Base-by-base conservation (phyloP, 2,329 filamentous ascomycete species). In the Lachnellula arida region DNA sequence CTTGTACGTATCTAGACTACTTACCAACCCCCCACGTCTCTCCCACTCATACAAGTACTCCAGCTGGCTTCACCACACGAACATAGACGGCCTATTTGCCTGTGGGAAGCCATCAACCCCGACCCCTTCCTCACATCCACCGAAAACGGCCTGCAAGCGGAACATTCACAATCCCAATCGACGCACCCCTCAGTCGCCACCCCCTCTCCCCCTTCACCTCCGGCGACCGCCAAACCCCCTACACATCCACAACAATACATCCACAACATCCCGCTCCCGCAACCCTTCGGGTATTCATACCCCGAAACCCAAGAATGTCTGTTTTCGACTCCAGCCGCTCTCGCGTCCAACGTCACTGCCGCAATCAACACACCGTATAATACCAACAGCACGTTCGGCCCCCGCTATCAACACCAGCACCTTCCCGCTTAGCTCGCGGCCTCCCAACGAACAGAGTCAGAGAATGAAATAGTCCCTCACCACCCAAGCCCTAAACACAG, bases 321-420 rank as follows among this genome's bases (percentile, higher is more conserved):
- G 15, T 77, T 75, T 28, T 81, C 84, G 70, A 78, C 78, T 14
- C 51, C 59, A 11, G 51, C 50, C 12, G 76, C 85, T 39, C 23
- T 90, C 46, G 76, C 78, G 34, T 79, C 79, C 56, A 86, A 87
- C 63, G 75, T 90, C 34, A 78, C 82, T 39, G 78, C 81, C 0
- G 79, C 84, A 6, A 79, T 88, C 12, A 76, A 81, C 55, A 75
- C 71, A 0, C 70, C 91, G 67, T 79, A 78, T 61, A 61, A 61
- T 34, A 57, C 59, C 2, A 44, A 15, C 17, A 48, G 48, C 1
- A 28, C 47, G 0, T 50, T 51, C 15, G 19, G 43, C 40, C 53
- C 46, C 6, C 49, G n/a, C n/a, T n/a, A n/a, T n/a, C 49, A 17
- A 15, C 39, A 52, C 14, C 32, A 53, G 28, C 55, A 32, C 22